Conservation (phyloP, 805 yeast species). For the Zygosaccharomyces siamensis region DNA sequence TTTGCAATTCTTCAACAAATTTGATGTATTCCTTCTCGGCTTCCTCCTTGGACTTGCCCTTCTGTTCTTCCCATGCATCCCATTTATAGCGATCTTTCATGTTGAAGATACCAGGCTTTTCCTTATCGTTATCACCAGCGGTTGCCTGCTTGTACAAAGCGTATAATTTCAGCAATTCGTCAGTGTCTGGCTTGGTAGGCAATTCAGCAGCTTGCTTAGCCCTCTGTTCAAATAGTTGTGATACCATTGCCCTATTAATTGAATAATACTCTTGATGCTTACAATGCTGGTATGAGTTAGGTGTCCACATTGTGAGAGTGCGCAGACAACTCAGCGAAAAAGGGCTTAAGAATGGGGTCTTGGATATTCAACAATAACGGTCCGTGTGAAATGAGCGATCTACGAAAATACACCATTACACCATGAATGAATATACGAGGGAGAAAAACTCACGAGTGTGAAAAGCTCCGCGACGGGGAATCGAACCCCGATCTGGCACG, state of each 20-base stretch:
- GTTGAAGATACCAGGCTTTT: constrained; percentile 88
- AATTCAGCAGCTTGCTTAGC: constrained; percentile 78
- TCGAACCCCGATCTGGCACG: constrained; percentile 1
- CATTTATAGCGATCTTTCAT: constrained; percentile 95
- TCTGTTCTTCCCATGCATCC: constrained; percentile 90
- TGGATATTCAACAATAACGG: too few relatives aligned
- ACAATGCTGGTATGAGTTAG: too few relatives aligned
- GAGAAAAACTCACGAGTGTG: background rate
- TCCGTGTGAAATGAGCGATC: background rate
- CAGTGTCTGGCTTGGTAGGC: constrained; percentile 74
- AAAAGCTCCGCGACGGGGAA: background rate
- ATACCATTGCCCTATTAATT: constrained; percentile 24
- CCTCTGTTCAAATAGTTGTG: constrained; percentile 38
- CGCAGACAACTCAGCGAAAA: too few relatives aligned
- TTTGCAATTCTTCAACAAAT: constrained; percentile 58
- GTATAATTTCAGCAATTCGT: constrained; percentile 80
- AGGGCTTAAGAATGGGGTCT: background rate
- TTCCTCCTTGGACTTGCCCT: constrained; percentile 82
- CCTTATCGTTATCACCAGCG: constrained; percentile 84
- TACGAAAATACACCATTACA: background rate
- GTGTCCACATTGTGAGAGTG: too few relatives aligned
- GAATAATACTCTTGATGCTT: too few relatives aligned
- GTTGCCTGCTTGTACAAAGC: constrained; percentile 97
- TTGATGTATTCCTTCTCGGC: constrained; percentile 81
- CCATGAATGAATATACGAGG: background rate